Conservation (phyloP, 306 rosid genomes). For the Rosa chinensis region DNA sequence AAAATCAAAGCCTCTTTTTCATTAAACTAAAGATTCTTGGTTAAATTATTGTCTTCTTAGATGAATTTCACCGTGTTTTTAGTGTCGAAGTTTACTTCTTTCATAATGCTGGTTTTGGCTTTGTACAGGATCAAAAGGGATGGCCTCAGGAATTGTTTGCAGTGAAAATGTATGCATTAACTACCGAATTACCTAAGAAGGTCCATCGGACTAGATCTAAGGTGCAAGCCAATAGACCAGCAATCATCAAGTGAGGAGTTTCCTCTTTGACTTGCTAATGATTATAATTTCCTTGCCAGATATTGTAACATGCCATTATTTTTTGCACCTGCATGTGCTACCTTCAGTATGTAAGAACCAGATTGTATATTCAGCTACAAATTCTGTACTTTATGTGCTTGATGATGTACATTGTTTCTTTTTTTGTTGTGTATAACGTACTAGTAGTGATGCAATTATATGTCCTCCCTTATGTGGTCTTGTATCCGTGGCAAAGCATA, state of each 20-base stretch:
- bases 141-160: slow-evolving; percentile 72
- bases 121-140: slow-evolving; percentile 84
- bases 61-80: neutral
- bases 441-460: neutral
- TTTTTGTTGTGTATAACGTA: neutral
- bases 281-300: neutral
- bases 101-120: neutral
- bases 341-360: neutral
- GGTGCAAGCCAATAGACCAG: slow-evolving; percentile 61
- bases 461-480: neutral
- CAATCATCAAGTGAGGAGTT: slow-evolving; percentile 60
- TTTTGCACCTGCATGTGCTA: neutral
- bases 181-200: slow-evolving; percentile 65
- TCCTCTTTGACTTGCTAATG: neutral
- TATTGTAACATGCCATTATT: neutral
- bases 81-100: neutral
- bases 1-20: slow-evolving; percentile 3
- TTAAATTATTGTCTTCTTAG: neutral
- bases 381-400: neutral
- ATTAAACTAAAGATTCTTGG: neutral
- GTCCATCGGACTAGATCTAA: slow-evolving; percentile 50
- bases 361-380: neutral
- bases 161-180: slow-evolving; percentile 91
- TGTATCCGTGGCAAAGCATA: neutral
- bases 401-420: neutral